Conservation (phyloP, 495 filamentous ascomycete genomes). For the Xylaria grammica region DNA sequence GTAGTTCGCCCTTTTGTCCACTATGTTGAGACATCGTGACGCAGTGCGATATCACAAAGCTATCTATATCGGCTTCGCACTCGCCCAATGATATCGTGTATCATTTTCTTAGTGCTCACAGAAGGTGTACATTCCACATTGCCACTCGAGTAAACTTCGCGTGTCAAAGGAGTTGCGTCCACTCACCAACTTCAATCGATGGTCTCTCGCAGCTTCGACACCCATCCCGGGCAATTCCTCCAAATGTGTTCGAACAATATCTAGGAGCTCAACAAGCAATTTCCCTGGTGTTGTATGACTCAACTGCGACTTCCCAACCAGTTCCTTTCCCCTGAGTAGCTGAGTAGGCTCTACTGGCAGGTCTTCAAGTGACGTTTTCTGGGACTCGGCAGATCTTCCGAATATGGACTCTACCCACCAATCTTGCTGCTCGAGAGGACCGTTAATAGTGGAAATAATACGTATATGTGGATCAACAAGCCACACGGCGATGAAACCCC, state of each 20-base stretch:
- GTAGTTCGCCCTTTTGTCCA: too few relatives aligned
- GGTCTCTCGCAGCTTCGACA: constrained; percentile 49
- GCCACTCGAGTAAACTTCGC: neutral
- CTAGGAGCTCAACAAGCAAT: constrained; percentile 48
- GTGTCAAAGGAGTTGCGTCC: constrained; percentile 40
- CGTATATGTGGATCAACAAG: constrained; percentile 59
- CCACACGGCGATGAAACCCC: constrained; percentile 62
- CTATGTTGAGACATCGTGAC: too few relatives aligned
- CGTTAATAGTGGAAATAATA: constrained; percentile 60
- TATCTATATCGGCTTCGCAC: too few relatives aligned
- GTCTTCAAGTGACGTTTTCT: constrained; percentile 12
- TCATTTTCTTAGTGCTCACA: neutral
- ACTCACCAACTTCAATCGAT: constrained; percentile 54
- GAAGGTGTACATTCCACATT: neutral
- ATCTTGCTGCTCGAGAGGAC: constrained; percentile 56
- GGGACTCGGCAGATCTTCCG: constrained; percentile 14
- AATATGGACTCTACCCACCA: constrained; percentile 50
- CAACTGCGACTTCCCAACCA: constrained; percentile 27
- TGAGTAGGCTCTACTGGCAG: constrained; percentile 35
- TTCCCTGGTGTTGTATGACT: neutral
- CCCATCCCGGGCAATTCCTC: constrained; percentile 42
- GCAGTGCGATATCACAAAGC: too few relatives aligned
- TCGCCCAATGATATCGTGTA: neutral
- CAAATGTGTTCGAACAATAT: constrained; percentile 40
- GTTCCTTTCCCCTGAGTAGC: constrained; percentile 45